Conservation (phyloP, 306 rosid genomes). For the Inga oerstediana region DNA sequence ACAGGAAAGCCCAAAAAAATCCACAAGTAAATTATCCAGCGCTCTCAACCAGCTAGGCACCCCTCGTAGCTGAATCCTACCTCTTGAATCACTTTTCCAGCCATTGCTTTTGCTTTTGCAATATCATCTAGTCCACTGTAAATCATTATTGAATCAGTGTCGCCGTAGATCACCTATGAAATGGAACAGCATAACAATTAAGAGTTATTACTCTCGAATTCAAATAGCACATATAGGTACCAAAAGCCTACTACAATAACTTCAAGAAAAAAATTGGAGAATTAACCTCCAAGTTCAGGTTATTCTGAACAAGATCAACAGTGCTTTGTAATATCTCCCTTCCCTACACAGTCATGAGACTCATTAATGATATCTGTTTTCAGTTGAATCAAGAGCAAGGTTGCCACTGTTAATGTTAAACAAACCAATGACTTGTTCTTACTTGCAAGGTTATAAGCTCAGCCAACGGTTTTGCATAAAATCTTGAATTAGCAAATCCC, state of each 20-base stretch:
- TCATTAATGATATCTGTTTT: constrained; percentile 23
- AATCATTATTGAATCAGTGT: constrained; percentile 97
- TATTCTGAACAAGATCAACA: constrained; percentile 93
- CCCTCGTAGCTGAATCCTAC: constrained; percentile 47
- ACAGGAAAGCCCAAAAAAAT: constrained; percentile 12
- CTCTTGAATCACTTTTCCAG: constrained; percentile 91
- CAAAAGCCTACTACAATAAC: constrained; percentile 22
- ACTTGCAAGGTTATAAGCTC: constrained; percentile 93
- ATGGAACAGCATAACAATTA: constrained; percentile 34
- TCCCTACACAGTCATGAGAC: constrained; percentile 66
- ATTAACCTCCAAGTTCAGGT: constrained; percentile 88
- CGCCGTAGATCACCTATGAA: constrained; percentile 89
- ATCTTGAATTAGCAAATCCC: constrained; percentile 94
- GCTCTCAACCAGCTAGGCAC: constrained; percentile 27
- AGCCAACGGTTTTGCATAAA: constrained; percentile 96
- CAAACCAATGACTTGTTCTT: constrained; percentile 42
- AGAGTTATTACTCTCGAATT: constrained; percentile 31
- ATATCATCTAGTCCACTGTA: constrained; percentile 93
- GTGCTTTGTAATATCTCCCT: constrained; percentile 95
- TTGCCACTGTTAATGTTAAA: constrained; percentile 14
- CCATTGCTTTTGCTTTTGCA: constrained; percentile 73
- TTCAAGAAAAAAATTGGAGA: constrained; percentile 34
- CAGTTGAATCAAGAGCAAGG: constrained; percentile 19
- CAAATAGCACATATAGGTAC: constrained; percentile 10
- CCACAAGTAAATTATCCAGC: constrained; percentile 13